Conservation (phyloP, 192 early-diverging fungal species). For the Coemansia sp. region DNA sequence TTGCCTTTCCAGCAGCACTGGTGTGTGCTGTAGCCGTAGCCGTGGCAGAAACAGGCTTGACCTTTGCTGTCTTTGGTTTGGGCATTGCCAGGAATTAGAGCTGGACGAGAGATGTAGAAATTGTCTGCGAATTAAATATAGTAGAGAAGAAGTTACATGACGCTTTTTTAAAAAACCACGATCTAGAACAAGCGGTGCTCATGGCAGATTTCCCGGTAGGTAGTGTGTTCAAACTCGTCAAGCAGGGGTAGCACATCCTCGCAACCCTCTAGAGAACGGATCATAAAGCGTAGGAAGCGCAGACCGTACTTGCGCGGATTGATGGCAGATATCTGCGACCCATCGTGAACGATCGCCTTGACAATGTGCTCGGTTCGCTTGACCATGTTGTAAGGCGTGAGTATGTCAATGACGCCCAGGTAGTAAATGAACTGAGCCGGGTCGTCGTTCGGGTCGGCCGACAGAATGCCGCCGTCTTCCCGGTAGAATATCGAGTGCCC, state of each 20-base stretch:
- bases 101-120: background rate
- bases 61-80: background rate
- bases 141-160: background rate
- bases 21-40: background rate
- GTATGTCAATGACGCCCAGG: conserved; percentile 96
- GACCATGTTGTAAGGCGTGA: conserved; percentile 87
- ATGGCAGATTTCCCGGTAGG: conserved; percentile 49
- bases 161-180: background rate
- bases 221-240: conserved; percentile 52
- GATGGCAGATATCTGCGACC: conserved; percentile 80
- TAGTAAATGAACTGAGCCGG: conserved; percentile 82
- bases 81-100: conserved; percentile 7
- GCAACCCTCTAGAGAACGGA: conserved; percentile 59
- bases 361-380: conserved; percentile 91
- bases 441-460: conserved; percentile 72
- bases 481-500: conserved; percentile 83
- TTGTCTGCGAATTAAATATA: background rate
- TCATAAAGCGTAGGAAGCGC: conserved; percentile 92
- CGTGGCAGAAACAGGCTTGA: background rate
- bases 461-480: conserved; percentile 86
- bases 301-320: conserved; percentile 84
- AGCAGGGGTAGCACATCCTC: conserved; percentile 57
- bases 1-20: background rate
- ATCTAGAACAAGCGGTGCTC: conserved; percentile 44
- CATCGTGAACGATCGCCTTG: conserved; percentile 80